Evolutionary conservation across 2,329 filamentous ascomycete genomes (phyloP).

Genomic region (Rugonectria rugulosa): DNA sequence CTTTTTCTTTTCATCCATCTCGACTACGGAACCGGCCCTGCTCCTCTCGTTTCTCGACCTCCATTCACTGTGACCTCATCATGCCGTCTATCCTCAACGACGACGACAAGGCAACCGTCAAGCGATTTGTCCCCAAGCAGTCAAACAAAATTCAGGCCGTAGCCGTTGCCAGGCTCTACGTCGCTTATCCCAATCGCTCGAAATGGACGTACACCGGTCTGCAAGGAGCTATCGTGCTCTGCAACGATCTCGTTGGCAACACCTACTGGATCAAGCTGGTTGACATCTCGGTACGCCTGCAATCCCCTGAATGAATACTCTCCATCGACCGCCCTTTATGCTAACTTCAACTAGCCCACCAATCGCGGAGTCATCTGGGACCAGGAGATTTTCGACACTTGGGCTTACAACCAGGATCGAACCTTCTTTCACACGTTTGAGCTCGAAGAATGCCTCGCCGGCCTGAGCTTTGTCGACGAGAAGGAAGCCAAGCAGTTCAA

Average conservation of each 20-base stretch:
- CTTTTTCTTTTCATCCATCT: not conserved
- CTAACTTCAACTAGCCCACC: slow-evolving; percentile 62
- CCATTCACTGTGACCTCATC: slow-evolving; percentile 33
- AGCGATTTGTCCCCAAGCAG: slow-evolving; percentile 90
- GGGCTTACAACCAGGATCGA: slow-evolving; percentile 94
- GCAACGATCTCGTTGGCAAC: slow-evolving; percentile 92
- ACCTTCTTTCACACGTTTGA: slow-evolving; percentile 99
- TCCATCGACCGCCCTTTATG: slow-evolving; percentile 17
- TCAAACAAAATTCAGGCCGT: slow-evolving; percentile 98
- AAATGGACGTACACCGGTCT: slow-evolving; percentile 95
- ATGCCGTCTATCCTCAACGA: slow-evolving; percentile 81
- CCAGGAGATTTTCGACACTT: slow-evolving; percentile 96
- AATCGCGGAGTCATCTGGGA: slow-evolving; percentile 93
- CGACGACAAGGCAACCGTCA: slow-evolving; percentile 95
- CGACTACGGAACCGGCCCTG: not conserved
- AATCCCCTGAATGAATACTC: slow-evolving; percentile 15
- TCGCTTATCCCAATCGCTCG: slow-evolving; percentile 84
- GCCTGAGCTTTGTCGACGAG: slow-evolving; percentile 92
- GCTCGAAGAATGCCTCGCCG: slow-evolving; percentile 89
- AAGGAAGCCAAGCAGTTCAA: slow-evolving; percentile 97
- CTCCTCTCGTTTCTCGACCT: not conserved
- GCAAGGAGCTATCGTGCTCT: slow-evolving; percentile 89
- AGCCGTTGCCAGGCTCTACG: slow-evolving; percentile 90
- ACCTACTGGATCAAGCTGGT: slow-evolving; percentile 99
- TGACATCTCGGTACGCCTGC: slow-evolving; percentile 78